Evolutionary conservation across 2,329 filamentous ascomycete genomes (phyloP).

Genomic region (Didymella pomorum): DNA sequence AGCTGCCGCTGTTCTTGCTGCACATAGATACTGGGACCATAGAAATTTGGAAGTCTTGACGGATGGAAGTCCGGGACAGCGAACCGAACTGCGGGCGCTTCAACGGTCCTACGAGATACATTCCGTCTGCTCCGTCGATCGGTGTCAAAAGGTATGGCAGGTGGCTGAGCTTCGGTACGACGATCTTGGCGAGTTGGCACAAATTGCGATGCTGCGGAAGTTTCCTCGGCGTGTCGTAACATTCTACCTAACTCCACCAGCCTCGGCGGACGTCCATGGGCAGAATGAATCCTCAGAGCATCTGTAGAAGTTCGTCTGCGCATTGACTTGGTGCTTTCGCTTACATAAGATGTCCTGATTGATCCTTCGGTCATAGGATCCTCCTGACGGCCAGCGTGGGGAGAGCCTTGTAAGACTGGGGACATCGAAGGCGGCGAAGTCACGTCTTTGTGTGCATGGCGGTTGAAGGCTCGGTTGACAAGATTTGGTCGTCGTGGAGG

Average conservation of each 20-base stretch:
- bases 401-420: conserved; percentile 15
- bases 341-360: conserved; percentile 2
- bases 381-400: conserved; percentile 2
- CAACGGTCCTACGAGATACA: conserved; percentile 7
- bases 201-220: conserved; percentile 20
- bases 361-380: background rate
- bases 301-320: background rate
- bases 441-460: conserved; percentile 13
- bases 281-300: background rate
- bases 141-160: background rate
- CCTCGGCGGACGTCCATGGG: conserved; percentile 14
- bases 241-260: conserved; percentile 38
- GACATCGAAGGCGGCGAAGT: conserved; percentile 32
- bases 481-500: conserved; percentile 30
- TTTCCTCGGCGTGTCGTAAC: conserved; percentile 38
- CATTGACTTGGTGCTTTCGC: background rate
- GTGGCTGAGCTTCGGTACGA: background rate
- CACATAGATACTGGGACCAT: conserved; percentile 37
- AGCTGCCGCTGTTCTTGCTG: conserved; percentile 34
- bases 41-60: conserved; percentile 22
- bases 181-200: background rate
- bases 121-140: background rate
- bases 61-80: conserved; percentile 10
- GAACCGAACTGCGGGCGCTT: conserved; percentile 29
- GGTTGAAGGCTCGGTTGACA: conserved; percentile 20